Base-by-base conservation (phyloP, 148 eudicot genomes). In the Suaeda aralocaspica region DNA sequence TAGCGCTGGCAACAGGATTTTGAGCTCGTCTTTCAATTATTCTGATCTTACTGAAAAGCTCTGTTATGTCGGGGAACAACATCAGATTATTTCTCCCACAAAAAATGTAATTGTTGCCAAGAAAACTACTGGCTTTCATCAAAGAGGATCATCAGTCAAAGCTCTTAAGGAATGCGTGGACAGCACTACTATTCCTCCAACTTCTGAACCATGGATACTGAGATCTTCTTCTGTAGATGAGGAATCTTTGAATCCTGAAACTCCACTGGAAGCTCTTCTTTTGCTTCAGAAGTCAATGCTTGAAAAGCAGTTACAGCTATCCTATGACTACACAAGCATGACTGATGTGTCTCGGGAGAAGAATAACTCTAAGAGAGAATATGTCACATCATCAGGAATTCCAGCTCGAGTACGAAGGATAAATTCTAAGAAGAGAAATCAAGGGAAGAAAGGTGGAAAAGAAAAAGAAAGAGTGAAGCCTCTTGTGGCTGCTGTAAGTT, bases 241-340 rank as follows among this genome's bases (percentile, higher is more conserved):
- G 52, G 87, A 82, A 60, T 16, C 41, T 52, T 74, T 66, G 18
- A 76, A 82, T 56, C 70, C 66, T 26, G 95, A 85, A 68, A 64
- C 82, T 65, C 53, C 83, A 15, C 82, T 87, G 71, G 97, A 94
- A 62, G 96, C 91, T 51, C 77, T 94, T 39, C 88, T 94, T 63
- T 74, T 89, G 72, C 69, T 91, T 65, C 98, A 94, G 65, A 94
- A 87, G 73, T 87, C 85, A 39, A 84, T 89, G 85, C 81, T 94
- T 66, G 97, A 94, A 70, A 89, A 94, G 76, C 97, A 89, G 82
- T 87, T 89, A 88, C 87, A 78, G 68, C 82, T 91, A 59, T 86
- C 97, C n/a, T 69, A 87, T 56, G 85, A 85, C 36, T 53, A 63
- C 58, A 59, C 51, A 26, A 58, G 70, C 21, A 24, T 26, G 67